Percentiles rank a stretch among this genome's conserved stretches.
phyloP scores from a whole-genome alignment of 805 yeast genomes.

The Yarrowia sp. region DNA sequence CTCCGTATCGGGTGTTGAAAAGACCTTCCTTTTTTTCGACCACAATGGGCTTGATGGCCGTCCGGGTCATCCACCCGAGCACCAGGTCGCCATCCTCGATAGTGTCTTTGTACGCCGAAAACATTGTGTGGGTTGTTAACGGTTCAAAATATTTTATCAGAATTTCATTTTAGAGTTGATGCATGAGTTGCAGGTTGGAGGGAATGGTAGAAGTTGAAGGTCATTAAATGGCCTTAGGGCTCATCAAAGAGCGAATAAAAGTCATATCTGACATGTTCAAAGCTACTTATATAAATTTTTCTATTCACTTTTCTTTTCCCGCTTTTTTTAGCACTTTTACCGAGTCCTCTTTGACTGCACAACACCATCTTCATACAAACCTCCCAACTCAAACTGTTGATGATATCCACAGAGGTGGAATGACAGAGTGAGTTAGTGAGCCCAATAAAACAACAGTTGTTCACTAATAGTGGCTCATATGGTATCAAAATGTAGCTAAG shows the following conservation, averaged over 20 bases:
- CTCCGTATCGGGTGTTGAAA: conserved; percentile 83
- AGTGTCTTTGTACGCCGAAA: conserved; percentile 64
- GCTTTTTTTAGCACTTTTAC: too few relatives aligned
- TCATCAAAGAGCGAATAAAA: too few relatives aligned
- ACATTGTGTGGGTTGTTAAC: conserved; percentile 51
- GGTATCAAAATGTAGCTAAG: conserved; percentile 3
- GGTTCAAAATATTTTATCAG: conserved; percentile 4
- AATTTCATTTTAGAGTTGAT: conserved; percentile 17
- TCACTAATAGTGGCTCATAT: neutral
- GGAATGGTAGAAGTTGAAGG: neutral
- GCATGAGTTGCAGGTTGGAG: neutral
- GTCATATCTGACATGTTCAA: too few relatives aligned
- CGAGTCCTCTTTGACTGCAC: neutral
- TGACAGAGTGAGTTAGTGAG: neutral
- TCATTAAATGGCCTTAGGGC: too few relatives aligned
- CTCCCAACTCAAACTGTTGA: conserved; percentile 9
- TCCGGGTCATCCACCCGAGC: conserved; percentile 83
- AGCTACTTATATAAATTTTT: too few relatives aligned
- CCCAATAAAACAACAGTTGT: too few relatives aligned
- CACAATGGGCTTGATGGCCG: conserved; percentile 74
- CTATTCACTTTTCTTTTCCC: too few relatives aligned
- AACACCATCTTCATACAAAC: neutral
- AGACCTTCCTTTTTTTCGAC: conserved; percentile 66
- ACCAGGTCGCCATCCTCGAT: conserved; percentile 89
- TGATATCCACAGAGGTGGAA: neutral